Conservation (phyloP, 495 filamentous ascomycete genomes). For the Sordaria brevicollis region DNA sequence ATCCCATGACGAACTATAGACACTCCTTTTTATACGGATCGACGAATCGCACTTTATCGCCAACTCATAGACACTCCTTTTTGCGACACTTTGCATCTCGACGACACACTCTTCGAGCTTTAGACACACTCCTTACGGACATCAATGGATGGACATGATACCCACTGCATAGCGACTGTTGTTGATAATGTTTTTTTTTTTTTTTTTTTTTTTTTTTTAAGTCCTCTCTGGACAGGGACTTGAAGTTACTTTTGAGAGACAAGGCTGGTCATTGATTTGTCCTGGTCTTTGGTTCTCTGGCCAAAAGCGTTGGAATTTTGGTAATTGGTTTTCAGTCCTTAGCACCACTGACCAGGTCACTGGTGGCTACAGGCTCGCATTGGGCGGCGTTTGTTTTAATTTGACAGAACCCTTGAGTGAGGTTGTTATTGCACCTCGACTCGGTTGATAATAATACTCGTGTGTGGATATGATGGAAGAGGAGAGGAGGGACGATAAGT, state of each 20-base stretch:
- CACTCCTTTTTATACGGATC: constrained; percentile 29
- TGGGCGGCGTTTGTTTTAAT: constrained; percentile 10
- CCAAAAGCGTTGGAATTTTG: not conserved
- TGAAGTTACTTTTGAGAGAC: not conserved
- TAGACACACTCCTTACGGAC: constrained; percentile 28
- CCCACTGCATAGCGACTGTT: constrained; percentile 46
- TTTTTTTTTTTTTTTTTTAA: constrained; percentile 6
- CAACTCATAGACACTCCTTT: constrained; percentile 38
- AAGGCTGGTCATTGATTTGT: not conserved
- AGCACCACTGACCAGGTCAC: not conserved
- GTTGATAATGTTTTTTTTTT: constrained; percentile 11
- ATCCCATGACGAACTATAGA: constrained; percentile 29
- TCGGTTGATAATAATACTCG: not conserved
- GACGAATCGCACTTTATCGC: constrained; percentile 25
- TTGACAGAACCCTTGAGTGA: not conserved
- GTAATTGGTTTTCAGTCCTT: not conserved
- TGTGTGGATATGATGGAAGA: not conserved
- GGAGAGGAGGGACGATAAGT: not conserved
- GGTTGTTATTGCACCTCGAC: not conserved
- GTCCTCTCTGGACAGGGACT: not conserved
- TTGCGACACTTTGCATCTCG: constrained; percentile 9
- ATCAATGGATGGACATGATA: constrained; percentile 26
- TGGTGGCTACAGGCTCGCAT: constrained; percentile 5
- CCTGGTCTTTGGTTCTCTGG: not conserved
- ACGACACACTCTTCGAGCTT: not conserved